phyloP scores from a whole-genome alignment of 148 eudicot genomes.

The Rhododendron kiyosumense region DNA sequence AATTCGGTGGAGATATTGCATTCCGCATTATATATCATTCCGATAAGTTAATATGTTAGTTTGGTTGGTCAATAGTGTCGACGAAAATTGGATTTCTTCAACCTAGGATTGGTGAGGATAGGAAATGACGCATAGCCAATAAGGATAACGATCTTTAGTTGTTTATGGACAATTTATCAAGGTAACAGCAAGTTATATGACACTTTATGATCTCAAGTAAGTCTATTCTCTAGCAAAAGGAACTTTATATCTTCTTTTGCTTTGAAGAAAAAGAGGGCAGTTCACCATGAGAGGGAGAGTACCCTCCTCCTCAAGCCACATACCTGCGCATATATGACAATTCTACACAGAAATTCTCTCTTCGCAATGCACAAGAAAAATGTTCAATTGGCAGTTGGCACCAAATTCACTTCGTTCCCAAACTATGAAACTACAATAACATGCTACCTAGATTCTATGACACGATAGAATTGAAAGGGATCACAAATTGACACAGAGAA shows the following conservation, averaged over 20 bases:
- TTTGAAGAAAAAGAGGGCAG: background rate
- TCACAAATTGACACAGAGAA: background rate
- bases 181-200: background rate
- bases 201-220: background rate
- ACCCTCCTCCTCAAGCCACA: background rate
- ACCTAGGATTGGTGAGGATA: background rate
- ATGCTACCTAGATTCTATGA: background rate
- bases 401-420: background rate
- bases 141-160: background rate
- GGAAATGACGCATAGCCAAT: background rate
- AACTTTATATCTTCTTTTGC: background rate
- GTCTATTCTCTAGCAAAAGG: background rate
- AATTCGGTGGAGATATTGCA: background rate
- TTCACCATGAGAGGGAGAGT: background rate
- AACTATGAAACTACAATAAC: background rate
- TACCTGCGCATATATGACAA: background rate
- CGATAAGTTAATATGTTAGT: background rate
- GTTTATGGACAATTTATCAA: background rate
- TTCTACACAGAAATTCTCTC: too few species aligned
- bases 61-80: background rate
- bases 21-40: background rate
- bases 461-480: background rate
- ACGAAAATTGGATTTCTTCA: background rate
- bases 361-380: background rate
- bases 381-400: background rate